These are phyloP conservation scores for Hymenoscyphus fructigenus DNA, from an alignment of 2,329 filamentous ascomycete species.

Conservation along the genomic window DNA sequence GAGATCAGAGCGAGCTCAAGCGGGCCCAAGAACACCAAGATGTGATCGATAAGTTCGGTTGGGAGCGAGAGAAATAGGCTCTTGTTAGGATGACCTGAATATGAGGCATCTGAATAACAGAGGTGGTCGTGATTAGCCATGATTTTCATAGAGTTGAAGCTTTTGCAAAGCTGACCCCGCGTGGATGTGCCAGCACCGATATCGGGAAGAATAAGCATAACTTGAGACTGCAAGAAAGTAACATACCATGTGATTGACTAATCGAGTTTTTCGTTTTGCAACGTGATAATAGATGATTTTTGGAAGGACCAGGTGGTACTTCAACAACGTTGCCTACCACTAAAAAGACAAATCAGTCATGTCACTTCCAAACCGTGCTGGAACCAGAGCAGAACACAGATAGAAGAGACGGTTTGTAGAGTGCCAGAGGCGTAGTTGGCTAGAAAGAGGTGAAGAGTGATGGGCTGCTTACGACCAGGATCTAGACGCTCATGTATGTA, in stretches of 20 bases:
- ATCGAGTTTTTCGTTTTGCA: background rate
- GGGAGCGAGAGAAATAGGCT: slow-evolving; percentile 58
- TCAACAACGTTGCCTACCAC: background rate
- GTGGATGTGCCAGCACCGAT: background rate
- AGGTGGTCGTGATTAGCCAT: slow-evolving; percentile 10
- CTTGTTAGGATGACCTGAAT: background rate
- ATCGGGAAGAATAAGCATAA: slow-evolving; percentile 3
- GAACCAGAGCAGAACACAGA: background rate
- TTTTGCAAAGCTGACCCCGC: slow-evolving; percentile 6
- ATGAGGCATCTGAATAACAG: slow-evolving; percentile 5
- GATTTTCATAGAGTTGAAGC: slow-evolving; percentile 12
- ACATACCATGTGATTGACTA: slow-evolving; percentile 5
- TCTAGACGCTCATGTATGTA: slow-evolving; percentile 26
- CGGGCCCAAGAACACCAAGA: slow-evolving; percentile 66
- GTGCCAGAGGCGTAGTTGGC: background rate
- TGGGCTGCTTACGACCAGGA: slow-evolving; percentile 7
- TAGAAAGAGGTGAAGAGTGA: background rate
- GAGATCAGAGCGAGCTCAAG: slow-evolving; percentile 61
- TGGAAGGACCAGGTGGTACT: background rate
- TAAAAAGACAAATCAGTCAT: background rate
- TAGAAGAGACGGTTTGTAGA: background rate
- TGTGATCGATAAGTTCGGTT: slow-evolving; percentile 70
- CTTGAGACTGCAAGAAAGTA: background rate
- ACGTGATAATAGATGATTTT: background rate
- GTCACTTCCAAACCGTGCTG: background rate